phyloP scores from a whole-genome alignment of 306 rosid genomes.

The Cucumis sativus region Cucumber_9930_V3 NC_026660.2:30640001-30640500 shows the following conservation, averaged over 20 bases:
- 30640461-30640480: conserved; percentile 54
- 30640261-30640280: background rate
- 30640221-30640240: background rate
- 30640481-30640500: conserved; percentile 31
- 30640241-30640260: background rate
- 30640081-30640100: background rate
- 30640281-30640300: background rate
- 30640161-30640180: background rate
- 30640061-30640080: background rate
- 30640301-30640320: background rate
- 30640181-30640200: background rate
- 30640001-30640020: background rate
- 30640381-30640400: background rate
- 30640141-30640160: background rate
- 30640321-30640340: background rate
- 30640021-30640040: background rate
- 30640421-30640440: conserved; percentile 43
- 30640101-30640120: too few relatives aligned
- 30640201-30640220: background rate
- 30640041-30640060: background rate
- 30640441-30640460: conserved; percentile 75
- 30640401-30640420: background rate
- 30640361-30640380: background rate
- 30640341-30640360: background rate
- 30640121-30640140: background rate